Percentiles rank a stretch among this genome's conserved stretches.
phyloP scores from a whole-genome alignment of 306 rosid species.

The Purshia tridentata region DNA sequence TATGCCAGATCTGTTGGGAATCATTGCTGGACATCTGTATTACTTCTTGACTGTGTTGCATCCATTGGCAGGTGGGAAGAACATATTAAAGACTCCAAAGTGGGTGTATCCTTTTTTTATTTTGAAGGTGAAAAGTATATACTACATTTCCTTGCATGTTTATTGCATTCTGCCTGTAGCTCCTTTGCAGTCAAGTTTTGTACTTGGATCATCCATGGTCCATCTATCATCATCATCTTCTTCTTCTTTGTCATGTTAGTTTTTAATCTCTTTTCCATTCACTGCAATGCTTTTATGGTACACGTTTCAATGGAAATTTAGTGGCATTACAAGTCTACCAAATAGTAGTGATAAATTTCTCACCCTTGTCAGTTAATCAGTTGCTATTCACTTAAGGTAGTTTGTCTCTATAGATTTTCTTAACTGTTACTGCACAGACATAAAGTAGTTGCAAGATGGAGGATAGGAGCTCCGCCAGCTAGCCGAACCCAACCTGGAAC shows the following conservation, averaged over 20 bases:
- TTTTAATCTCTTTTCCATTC: neutral
- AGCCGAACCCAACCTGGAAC: constrained; percentile 32
- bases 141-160: neutral
- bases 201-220: neutral
- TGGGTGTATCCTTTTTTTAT: constrained; percentile 85
- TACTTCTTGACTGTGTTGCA: constrained; percentile 94
- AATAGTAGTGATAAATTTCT: neutral
- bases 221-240: neutral
- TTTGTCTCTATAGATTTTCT: constrained; percentile 22
- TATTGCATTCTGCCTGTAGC: constrained; percentile 1
- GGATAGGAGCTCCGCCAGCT: constrained; percentile 63
- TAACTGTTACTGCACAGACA: constrained; percentile 57
- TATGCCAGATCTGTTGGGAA: constrained; percentile 72
- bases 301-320: neutral
- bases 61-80: constrained; percentile 86
- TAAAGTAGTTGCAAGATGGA: constrained; percentile 71
- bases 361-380: neutral
- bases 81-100: constrained; percentile 69
- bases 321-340: neutral
- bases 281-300: neutral
- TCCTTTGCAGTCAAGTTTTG: neutral
- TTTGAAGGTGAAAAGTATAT: constrained; percentile 10
- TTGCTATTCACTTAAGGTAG: neutral
- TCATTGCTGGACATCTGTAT: constrained; percentile 91
- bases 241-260: neutral